Evolutionary conservation across 169 alveolate genomes (phyloP).

Genomic region (Plasmodium vivax): DNA sequence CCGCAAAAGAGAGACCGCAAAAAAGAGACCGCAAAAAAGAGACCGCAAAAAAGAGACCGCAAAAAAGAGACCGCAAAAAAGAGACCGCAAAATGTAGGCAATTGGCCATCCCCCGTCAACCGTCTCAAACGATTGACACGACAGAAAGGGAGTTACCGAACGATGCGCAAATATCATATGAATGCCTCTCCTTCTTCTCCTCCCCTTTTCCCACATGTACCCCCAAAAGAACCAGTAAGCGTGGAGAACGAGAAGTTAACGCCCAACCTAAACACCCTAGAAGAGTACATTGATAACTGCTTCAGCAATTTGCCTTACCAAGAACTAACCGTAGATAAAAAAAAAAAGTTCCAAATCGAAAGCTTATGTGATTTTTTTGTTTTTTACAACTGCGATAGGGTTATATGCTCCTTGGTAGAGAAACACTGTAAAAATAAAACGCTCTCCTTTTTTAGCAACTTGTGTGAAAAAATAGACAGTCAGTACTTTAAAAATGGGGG

Average conservation of each 20-base stretch:
- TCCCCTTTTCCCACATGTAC: neutral
- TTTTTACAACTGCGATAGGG: conserved; percentile 41
- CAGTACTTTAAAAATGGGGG: conserved; percentile 41
- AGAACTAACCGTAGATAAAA: conserved; percentile 17
- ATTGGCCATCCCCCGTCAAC: neutral
- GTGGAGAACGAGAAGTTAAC: conserved; percentile 22
- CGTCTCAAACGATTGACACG: neutral
- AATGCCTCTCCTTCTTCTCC: neutral
- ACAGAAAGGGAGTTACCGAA: neutral
- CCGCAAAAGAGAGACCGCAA: no score
- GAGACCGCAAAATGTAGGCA: neutral
- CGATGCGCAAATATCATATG: no score
- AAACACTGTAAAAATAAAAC: conserved; percentile 46
- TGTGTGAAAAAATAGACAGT: conserved; percentile 35
- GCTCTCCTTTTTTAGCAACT: neutral
- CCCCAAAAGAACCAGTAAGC: conserved; percentile 1
- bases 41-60: no score
- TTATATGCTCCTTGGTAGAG: conserved; percentile 45
- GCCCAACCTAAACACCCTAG: conserved; percentile 16
- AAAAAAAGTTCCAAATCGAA: conserved; percentile 23
- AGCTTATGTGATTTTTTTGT: conserved; percentile 51
- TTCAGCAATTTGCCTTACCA: conserved; percentile 34
- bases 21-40: no score
- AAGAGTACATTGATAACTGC: conserved; percentile 32
- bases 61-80: no score